Percentiles rank a stretch among this genome's conserved stretches.
Conservation (phyloP, 1,284 basidiomycete species). For the Marasmius tenuissimus region DNA sequence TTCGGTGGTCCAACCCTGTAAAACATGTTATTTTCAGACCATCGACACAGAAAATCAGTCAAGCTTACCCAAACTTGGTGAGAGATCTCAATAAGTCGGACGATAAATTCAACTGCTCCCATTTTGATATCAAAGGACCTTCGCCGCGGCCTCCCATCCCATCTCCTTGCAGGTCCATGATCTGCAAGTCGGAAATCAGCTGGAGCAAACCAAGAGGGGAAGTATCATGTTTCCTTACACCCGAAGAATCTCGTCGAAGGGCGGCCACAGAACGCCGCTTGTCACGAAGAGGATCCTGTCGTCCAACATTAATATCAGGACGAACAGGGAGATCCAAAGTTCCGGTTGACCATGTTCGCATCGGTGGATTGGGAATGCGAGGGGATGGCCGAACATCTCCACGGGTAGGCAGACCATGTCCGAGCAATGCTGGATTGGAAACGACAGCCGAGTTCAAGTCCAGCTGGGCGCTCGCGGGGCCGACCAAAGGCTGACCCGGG, state of each 20-base stretch:
- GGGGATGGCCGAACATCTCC: constrained; percentile 57
- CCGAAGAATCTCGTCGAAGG: constrained; percentile 72
- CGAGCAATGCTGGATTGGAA: constrained; percentile 41
- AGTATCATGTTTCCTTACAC: constrained; percentile 46
- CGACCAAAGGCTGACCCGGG: constrained; percentile 43
- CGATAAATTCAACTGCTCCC: constrained; percentile 90
- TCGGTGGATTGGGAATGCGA: constrained; percentile 65
- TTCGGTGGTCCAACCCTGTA: constrained; percentile 92
- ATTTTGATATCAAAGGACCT: constrained; percentile 90
- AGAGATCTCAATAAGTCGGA: constrained; percentile 88
- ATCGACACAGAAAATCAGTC: constrained; percentile 5
- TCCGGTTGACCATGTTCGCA: constrained; percentile 81
- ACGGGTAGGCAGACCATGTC: constrained; percentile 60
- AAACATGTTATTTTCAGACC: constrained; percentile 14
- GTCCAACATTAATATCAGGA: constrained; percentile 38
- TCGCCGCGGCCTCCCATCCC: constrained; percentile 62
- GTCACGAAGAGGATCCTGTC: constrained; percentile 49
- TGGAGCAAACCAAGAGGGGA: constrained; percentile 9
- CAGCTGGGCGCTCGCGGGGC: constrained; percentile 43
- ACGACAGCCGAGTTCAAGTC: constrained; percentile 43
- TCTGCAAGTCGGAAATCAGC: constrained; percentile 31
- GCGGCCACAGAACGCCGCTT: constrained; percentile 75
- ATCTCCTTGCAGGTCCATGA: constrained; percentile 52
- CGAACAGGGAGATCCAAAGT: constrained; percentile 71
- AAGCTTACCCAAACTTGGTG: constrained; percentile 86